These are phyloP conservation scores for Nemania diffusa DNA, from an alignment of 2,329 filamentous ascomycete species.

Conservation along the genomic window DNA sequence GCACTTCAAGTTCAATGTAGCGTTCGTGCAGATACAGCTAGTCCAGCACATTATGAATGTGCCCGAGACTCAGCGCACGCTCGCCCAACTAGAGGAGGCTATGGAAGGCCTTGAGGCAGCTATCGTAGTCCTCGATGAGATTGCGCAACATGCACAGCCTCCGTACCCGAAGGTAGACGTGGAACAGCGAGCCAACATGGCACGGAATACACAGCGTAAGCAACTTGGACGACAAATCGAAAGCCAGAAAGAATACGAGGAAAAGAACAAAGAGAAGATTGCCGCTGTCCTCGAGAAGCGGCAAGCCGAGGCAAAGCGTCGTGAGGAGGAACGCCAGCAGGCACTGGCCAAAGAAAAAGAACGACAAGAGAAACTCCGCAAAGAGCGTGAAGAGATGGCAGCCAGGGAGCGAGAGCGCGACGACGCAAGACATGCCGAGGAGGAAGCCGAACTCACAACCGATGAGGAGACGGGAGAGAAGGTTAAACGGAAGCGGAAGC, in stretches of 20 bases:
- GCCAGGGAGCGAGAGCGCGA: slow-evolving; percentile 79
- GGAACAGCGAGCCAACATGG: slow-evolving; percentile 97
- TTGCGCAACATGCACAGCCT: slow-evolving; percentile 71
- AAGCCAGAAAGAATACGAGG: slow-evolving; percentile 89
- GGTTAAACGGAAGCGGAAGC: slow-evolving; percentile 79
- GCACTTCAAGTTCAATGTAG: slow-evolving; percentile 97
- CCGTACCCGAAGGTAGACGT: slow-evolving; percentile 92
- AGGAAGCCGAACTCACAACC: slow-evolving; percentile 84
- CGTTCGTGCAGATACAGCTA: slow-evolving; percentile 95
- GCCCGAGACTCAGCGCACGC: slow-evolving; percentile 78
- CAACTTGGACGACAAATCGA: slow-evolving; percentile 88
- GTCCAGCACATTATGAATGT: slow-evolving; percentile 82
- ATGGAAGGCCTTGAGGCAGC: slow-evolving; percentile 84
- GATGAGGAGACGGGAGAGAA: slow-evolving; percentile 85
- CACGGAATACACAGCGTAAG: slow-evolving; percentile 90
- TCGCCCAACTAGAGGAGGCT: slow-evolving; percentile 83
- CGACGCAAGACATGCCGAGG: slow-evolving; percentile 71
- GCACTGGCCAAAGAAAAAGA: slow-evolving; percentile 76
- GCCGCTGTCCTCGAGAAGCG: slow-evolving; percentile 81
- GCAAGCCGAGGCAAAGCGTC: slow-evolving; percentile 79
- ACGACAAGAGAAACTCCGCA: slow-evolving; percentile 81
- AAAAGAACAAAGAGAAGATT: slow-evolving; percentile 89
- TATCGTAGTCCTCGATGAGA: slow-evolving; percentile 76
- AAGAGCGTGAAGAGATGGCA: slow-evolving; percentile 83
- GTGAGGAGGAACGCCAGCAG: slow-evolving; percentile 79